Evolutionary conservation across 2,329 filamentous ascomycete genomes (phyloP), one percentile per base, ranked within the genome.

Genomic region (Arthroderma sp.): DNA sequence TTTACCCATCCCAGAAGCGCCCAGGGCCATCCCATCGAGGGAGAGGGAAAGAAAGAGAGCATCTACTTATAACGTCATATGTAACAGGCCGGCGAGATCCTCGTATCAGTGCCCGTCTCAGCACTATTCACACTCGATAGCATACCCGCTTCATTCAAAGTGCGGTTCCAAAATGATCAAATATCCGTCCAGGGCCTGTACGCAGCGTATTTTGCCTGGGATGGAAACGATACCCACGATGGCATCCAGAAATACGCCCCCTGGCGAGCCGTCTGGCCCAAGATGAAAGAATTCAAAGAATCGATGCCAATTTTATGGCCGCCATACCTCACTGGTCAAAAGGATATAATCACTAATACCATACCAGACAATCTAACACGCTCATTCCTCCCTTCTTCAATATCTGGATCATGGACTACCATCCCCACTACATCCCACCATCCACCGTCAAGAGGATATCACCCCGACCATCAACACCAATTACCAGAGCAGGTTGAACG

Each of bases 181-280:
- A 72, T 74, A 37, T 74, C 78, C 1, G 72, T 83, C 22, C 85
- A 93, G 54, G 81, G 79, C 29, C 73, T 85, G 34, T 69, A 91
- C 5, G 81, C 85, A n/a, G 72, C 79, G 1, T 76, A 78, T 47
- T 66, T 88, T 6, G 72, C 76, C 4, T 34, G 32, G 8, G 32
- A 11, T 34, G 32, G 11, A 34, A 3, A 22, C 15, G 15, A 22
- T 22, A 67, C 81, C 29, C 57, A 60, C 6, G 55, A 63, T 22
- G 50, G 57, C n/a, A 70, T 78, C 46, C 59, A 61, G 1, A 68
- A 69, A 27, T 73, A 74, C 50, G 61, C 64, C 0, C 59, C 67
- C 11, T 89, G 83, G 83, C 70, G 73, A 55, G 36, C 49, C n/a
- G 48, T 48, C 9, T 80, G 85, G 66, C 85, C 86, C 0, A 73